Base-by-base conservation (phyloP, 306 rosid genomes). In the Neltuma alba region DNA sequence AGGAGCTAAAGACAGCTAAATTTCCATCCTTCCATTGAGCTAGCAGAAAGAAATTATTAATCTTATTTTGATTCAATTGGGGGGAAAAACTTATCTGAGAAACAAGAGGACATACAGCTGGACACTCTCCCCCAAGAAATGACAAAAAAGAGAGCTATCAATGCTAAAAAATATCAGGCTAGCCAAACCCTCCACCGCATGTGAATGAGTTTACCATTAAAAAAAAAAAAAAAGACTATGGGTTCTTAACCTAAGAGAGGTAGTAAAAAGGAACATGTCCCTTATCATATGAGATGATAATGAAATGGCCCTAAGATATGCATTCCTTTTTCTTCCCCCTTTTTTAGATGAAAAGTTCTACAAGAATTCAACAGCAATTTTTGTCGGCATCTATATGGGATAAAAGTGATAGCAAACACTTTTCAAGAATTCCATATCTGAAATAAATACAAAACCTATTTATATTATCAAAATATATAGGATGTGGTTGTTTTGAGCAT, bases 1-100 rank as follows among this genome's bases (percentile, higher is more conserved):
- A 25, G 60, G 58, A 63, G 55, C 74, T 52, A 74, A 38, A 75
- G 57, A 68, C 73, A 55, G 57, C 74, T 28, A 41, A 67, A 70
- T 9, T 34, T 2, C 31, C 12, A 41, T 15, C 66, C 6, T 54
- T 40, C 42, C 14, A 44, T 50, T 64, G 47, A 60, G 63, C 61
- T 76, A 63, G 20, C 34, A 42, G 11, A 64, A 71, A 54, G 61
- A 84, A 50, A 79, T 50, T 79, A 57, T 64, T n/a, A 55, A 76
- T 3, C 42, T 62, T 42, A 9, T 57, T 23, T 9, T 25, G 9
- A 9, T 21, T 3, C 28, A 21, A 54, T 3, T 3, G 12, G 33
- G 27, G 6, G 27, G n/a, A n/a, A 20, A 20, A 20, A 52, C 12
- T 57, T 57, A 21, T 5, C 11, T 3, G 23, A 3, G 7, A 25